Base-by-base conservation (phyloP, 495 filamentous ascomycete species). In the Neurospora africana region DNA sequence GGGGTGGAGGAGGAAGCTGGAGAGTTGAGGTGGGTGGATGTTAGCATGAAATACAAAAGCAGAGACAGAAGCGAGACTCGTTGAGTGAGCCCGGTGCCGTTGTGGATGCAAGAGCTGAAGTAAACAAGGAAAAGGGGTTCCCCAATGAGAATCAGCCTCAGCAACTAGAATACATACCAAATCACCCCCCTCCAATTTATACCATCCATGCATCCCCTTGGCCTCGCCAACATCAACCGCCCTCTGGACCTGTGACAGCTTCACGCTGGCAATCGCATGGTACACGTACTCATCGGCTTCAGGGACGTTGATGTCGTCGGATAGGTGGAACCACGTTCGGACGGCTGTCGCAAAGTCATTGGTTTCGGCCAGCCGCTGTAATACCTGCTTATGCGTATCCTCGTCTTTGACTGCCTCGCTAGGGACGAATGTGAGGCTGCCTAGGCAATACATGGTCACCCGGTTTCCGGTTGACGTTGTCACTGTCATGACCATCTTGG, bases 201-300 rank as follows among this genome's bases (percentile, higher is more conserved):
- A 84, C 82, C 82, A 84, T 13, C 68, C 70, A 71, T 83, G 81
- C 70, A 84, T 53, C 2, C 83, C 84, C 41, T 84, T 80, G 38
- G 77, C 79, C 1, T 77, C 76, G 15, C 86, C 86, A 21, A 82
- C 76, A 0, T 82, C 76, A 38, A 90, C 79, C 19, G 82, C 81
- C 35, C 75, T 81, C 77, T 90, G 88, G 1, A 86, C 87, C 74
- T 89, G 82, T 21, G 81, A 73, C 4, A 90, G 82, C 78, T 74
- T 80, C 58, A 84, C 79, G 73, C 81, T 85, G 17, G 84, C 82
- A 39, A 84, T 85, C 38, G 87, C 89, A 71, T 86, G 84, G 79
- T 91, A 91, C 41, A 85, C 81, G 76, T 89, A 90, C 47, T 73
- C 73, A 74, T 90, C 88, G 30, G 53, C 53, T 19, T 65, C 27